These are phyloP conservation scores for Mycena pura DNA, from an alignment of 768 basidiomycete species.

Conservation along the genomic window DNA sequence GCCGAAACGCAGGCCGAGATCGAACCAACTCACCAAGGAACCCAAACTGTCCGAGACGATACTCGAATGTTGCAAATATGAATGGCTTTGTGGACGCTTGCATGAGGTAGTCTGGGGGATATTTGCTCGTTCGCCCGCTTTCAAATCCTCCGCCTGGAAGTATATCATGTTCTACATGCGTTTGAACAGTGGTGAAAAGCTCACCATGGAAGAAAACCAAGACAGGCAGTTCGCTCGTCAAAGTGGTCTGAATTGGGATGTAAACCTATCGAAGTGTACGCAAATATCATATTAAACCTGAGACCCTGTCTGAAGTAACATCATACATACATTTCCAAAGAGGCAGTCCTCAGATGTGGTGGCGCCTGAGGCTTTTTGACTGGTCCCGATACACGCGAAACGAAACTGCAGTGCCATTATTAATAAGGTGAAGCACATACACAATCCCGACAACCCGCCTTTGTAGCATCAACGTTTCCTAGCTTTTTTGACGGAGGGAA, in stretches of 20 bases:
- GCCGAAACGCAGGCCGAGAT: neutral
- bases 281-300: neutral
- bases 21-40: constrained; percentile 40
- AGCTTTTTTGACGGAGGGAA: constrained; percentile 42
- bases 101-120: constrained; percentile 42
- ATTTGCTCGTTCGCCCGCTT: constrained; percentile 41
- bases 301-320: no score
- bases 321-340: constrained; percentile 45
- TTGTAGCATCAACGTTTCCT: constrained; percentile 43
- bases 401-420: constrained; percentile 42
- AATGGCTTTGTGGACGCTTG: constrained; percentile 39
- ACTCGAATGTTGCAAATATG: constrained; percentile 50
- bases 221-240: constrained; percentile 40
- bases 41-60: constrained; percentile 49
- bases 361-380: constrained; percentile 33
- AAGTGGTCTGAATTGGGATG: constrained; percentile 36
- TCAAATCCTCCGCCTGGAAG: constrained; percentile 52
- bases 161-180: neutral
- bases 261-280: constrained; percentile 35
- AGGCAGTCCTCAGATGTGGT: constrained; percentile 51
- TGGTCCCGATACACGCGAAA: constrained; percentile 40
- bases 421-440: neutral
- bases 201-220: constrained; percentile 52
- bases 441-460: constrained; percentile 29
- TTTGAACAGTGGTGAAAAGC: neutral